phyloP scores from a whole-genome alignment of 305 asterid genomes.

The Fraxinus dipetala region DNA sequence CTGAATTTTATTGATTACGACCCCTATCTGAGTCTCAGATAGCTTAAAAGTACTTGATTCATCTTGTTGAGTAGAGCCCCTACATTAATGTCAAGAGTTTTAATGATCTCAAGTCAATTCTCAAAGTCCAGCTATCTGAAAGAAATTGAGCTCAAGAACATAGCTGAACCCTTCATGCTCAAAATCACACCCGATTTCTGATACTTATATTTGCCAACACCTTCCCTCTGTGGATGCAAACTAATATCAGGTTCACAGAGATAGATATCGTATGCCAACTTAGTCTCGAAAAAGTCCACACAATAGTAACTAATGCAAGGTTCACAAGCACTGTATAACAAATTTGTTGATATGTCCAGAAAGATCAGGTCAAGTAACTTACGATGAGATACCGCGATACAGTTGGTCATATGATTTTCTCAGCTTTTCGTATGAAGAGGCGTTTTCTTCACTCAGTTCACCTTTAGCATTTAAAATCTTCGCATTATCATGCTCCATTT shows the following conservation, averaged over 20 bases:
- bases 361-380: constrained; percentile 39
- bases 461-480: constrained; percentile 96
- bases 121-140: not conserved
- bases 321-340: constrained; percentile 12
- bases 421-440: constrained; percentile 84
- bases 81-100: not conserved
- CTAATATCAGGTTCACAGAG: not conserved
- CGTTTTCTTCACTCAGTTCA: constrained; percentile 89
- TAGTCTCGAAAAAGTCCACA: not conserved
- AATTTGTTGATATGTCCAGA: constrained; percentile 8
- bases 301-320: not conserved
- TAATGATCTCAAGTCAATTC: not conserved
- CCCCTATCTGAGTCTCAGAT: not conserved
- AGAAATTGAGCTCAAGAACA: not conserved
- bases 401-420: constrained; percentile 87
- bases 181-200: not conserved
- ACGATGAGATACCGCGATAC: constrained; percentile 90
- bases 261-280: constrained; percentile 6
- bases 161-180: not conserved
- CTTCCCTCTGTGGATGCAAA: not conserved
- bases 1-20: not conserved
- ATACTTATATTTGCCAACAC: not conserved
- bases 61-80: not conserved
- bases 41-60: not conserved
- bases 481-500: constrained; percentile 95